Percentiles rank a stretch among this genome's conserved stretches.
Evolutionary conservation across 1,284 basidiomycete species (phyloP).

Genomic region (Wolfiporia cocos): DNA sequence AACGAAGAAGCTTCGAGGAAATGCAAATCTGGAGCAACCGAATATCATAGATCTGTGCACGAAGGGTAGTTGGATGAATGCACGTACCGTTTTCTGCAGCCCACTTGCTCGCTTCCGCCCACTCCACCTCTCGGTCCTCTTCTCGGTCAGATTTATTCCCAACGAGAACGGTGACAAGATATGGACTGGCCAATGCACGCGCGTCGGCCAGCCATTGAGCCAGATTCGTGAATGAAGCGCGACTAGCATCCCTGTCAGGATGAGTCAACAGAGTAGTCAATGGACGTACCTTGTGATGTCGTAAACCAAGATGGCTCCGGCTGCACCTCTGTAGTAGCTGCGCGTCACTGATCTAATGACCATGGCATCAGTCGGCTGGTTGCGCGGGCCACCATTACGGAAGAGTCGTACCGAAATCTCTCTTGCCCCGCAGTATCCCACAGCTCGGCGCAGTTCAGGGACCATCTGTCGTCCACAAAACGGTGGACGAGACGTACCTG

Average conservation of each 20-base stretch:
- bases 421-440: conserved; percentile 99
- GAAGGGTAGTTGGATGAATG: too few relatives aligned
- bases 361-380: conserved; percentile 1
- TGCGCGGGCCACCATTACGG: conserved; percentile 1
- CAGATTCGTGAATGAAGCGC: conserved; percentile 77
- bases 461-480: conserved; percentile 1
- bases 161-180: conserved; percentile 87
- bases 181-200: conserved; percentile 81
- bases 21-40: conserved; percentile 59
- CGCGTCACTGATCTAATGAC: conserved; percentile 82
- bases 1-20: conserved; percentile 93
- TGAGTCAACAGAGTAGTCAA: conserved; percentile 1
- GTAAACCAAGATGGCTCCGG: conserved; percentile 92
- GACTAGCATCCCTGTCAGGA: conserved; percentile 36
- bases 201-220: conserved; percentile 90
- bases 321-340: conserved; percentile 94
- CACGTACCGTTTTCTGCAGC: conserved; percentile 85
- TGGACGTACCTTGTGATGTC: conserved; percentile 87
- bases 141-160: conserved; percentile 95
- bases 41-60: not conserved
- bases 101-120: conserved; percentile 91
- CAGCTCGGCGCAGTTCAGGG: conserved; percentile 41
- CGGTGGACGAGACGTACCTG: conserved; percentile 53
- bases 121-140: conserved; percentile 92
- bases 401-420: conserved; percentile 70